Percentiles rank a stretch among this genome's conserved stretches.
Conservation (phyloP, 495 filamentous ascomycete genomes). For the Neurospora tetrasperma region DNA sequence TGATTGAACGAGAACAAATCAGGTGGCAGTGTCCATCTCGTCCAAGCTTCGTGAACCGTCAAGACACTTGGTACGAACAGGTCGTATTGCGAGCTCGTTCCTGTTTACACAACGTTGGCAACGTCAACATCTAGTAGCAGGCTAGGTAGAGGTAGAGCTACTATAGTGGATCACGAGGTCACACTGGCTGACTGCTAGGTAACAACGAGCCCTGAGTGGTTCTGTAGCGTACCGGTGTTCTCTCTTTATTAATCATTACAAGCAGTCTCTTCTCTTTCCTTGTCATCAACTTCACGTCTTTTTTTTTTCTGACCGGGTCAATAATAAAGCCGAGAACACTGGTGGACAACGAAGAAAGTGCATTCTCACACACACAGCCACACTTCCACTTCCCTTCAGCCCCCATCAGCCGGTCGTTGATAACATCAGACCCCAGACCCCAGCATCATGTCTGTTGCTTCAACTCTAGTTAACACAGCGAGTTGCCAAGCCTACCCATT, state of each 20-base stretch:
- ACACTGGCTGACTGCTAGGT: background rate
- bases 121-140: background rate
- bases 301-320: background rate
- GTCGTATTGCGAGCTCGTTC: background rate
- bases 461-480: background rate
- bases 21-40: background rate
- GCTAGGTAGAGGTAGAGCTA: background rate
- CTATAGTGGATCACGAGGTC: background rate
- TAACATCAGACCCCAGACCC: background rate
- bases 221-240: no score
- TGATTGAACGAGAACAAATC: background rate
- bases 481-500: background rate
- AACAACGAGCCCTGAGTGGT: background rate
- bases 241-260: background rate
- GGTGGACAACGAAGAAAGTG: background rate
- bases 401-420: background rate
- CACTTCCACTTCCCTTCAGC: background rate
- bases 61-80: background rate
- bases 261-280: background rate
- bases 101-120: background rate
- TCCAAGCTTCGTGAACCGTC: background rate
- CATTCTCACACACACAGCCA: background rate
- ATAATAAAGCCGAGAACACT: background rate
- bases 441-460: background rate
- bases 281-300: background rate